Percentiles rank a stretch among this genome's conserved stretches.
phyloP scores from a whole-genome alignment of 1,139 yeast genomes.

The Geotrichum citri-aurantii region DNA sequence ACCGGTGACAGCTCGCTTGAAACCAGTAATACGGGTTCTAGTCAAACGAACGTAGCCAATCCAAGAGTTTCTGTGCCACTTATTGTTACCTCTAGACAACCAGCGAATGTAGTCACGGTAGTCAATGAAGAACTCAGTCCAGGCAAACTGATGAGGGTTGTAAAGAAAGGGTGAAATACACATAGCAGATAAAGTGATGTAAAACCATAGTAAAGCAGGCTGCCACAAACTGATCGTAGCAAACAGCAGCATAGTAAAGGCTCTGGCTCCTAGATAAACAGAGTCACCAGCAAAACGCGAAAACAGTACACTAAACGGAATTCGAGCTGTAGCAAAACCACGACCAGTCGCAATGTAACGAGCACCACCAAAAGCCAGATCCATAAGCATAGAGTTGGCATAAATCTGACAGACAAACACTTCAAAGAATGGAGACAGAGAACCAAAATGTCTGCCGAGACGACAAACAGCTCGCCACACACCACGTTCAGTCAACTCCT shows the following conservation, averaged over 20 bases:
- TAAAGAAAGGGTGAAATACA: slow-evolving; percentile 90
- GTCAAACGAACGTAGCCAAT: slow-evolving; percentile 93
- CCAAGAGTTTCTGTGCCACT: slow-evolving; percentile 99
- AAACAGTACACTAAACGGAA: slow-evolving; percentile 90
- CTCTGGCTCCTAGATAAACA: slow-evolving; percentile 93
- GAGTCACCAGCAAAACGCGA: slow-evolving; percentile 97
- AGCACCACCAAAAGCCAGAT: slow-evolving; percentile 98
- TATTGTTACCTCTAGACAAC: slow-evolving; percentile 97
- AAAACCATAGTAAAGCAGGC: slow-evolving; percentile 95
- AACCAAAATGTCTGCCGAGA: slow-evolving; percentile 79
- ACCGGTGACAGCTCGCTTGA: slow-evolving; percentile 82
- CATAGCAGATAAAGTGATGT: slow-evolving; percentile 90
- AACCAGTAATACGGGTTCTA: slow-evolving; percentile 96
- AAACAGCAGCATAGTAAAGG: slow-evolving; percentile 79
- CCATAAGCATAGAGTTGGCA: slow-evolving; percentile 84
- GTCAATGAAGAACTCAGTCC: slow-evolving; percentile 98
- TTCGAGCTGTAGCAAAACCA: slow-evolving; percentile 98
- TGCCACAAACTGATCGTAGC: slow-evolving; percentile 96
- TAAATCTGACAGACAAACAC: slow-evolving; percentile 98
- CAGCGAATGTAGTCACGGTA: slow-evolving; percentile 98
- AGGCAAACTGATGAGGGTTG: slow-evolving; percentile 98
- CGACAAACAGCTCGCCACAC: slow-evolving; percentile 92
- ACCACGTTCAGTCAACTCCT: slow-evolving; percentile 97
- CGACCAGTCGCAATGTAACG: slow-evolving; percentile 98
- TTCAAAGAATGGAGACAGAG: slow-evolving; percentile 94